A percentile compares a stretch with the other conserved stretches of the same genome.
phyloP scores from a whole-genome alignment of 2,329 filamentous ascomycete species.

The Fonsecaea erecta region DNA sequence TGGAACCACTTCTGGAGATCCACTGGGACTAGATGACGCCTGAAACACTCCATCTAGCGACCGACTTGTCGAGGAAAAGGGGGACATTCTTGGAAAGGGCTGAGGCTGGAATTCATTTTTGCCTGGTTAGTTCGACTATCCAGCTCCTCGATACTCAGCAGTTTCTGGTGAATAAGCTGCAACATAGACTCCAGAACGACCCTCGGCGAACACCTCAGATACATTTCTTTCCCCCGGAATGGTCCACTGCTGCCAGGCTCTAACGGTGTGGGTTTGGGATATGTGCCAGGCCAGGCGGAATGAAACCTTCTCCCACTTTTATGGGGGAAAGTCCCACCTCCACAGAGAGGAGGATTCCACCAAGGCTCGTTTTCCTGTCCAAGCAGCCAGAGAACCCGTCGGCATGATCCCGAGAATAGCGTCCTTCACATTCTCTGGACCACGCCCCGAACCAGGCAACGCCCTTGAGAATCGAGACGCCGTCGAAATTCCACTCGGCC shows the following conservation, averaged over 20 bases:
- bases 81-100: background rate
- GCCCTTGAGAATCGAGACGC: background rate
- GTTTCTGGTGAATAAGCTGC: background rate
- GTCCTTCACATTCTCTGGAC: background rate
- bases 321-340: no score
- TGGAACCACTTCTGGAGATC: background rate
- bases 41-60: background rate
- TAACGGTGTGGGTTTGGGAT: background rate
- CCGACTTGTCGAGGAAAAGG: background rate
- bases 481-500: background rate
- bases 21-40: background rate
- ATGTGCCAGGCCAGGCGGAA: background rate
- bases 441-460: background rate
- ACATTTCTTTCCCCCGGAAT: background rate
- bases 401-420: slow-evolving; percentile 5
- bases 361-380: slow-evolving; percentile 1
- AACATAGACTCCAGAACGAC: background rate
- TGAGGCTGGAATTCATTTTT: background rate
- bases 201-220: background rate
- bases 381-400: background rate
- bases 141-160: background rate
- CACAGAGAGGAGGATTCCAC: no score
- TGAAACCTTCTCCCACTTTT: background rate
- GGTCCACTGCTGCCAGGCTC: background rate
- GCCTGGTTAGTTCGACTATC: background rate